Percentiles rank a stretch among this genome's conserved stretches.
Conservation (phyloP, 441 rosid species). For the Mallotus repandus region DNA sequence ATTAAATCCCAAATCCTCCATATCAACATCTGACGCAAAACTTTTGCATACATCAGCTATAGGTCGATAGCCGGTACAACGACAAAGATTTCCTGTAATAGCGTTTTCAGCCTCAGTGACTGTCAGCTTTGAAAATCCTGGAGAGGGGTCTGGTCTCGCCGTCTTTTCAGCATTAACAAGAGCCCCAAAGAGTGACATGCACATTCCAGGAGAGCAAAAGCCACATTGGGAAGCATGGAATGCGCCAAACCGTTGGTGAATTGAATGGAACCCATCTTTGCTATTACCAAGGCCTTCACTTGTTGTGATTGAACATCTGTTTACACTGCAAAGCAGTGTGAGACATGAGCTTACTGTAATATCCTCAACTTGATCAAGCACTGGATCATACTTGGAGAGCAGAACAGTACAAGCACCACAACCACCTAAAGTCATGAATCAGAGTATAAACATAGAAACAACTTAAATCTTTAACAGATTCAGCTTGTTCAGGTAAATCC, state of each 20-base stretch:
- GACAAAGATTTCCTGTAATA: constrained; percentile 73
- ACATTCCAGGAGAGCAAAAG: constrained; percentile 91
- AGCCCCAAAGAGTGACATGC: constrained; percentile 70
- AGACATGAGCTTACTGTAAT: constrained; percentile 76
- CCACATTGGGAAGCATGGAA: constrained; percentile 93
- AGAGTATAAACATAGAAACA: background rate
- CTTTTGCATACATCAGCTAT: constrained; percentile 90
- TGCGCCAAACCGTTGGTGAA: constrained; percentile 67
- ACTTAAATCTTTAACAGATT: background rate
- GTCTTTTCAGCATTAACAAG: constrained; percentile 68
- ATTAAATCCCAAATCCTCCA: constrained; percentile 84
- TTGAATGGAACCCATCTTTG: constrained; percentile 71
- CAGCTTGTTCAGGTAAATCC: background rate
- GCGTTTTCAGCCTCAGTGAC: constrained; percentile 76
- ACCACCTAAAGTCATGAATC: constrained; percentile 54
- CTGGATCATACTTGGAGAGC: constrained; percentile 62
- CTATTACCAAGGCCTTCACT: constrained; percentile 81
- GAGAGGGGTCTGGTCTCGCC: constrained; percentile 34
- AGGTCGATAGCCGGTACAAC: constrained; percentile 92
- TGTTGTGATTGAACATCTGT: constrained; percentile 71
- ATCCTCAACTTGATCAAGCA: constrained; percentile 52
- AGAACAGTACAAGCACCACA: constrained; percentile 93
- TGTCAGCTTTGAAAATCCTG: constrained; percentile 64
- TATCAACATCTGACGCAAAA: constrained; percentile 77
- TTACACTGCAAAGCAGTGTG: constrained; percentile 73